Evolutionary conservation across 2,329 filamentous ascomycete genomes (phyloP).

Genomic region (Microsporum ferrugineum): DNA sequence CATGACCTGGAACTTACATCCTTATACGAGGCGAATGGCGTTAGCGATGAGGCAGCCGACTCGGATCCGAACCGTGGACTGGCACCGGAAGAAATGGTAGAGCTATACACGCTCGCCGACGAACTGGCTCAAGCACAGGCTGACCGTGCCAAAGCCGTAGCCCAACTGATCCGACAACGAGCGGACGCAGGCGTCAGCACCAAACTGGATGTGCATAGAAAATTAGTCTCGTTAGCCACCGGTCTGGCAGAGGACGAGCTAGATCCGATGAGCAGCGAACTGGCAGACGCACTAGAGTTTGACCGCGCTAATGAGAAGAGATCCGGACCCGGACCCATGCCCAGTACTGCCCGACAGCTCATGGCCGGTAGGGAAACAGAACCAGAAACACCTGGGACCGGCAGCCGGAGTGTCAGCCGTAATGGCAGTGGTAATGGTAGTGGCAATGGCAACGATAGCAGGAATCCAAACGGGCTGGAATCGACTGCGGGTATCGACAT

Average conservation of each 20-base stretch:
- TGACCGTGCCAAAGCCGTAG: slow-evolving; percentile 26
- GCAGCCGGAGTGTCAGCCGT: neutral
- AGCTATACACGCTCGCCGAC: slow-evolving; percentile 23
- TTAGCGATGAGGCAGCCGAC: neutral
- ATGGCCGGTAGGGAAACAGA: neutral
- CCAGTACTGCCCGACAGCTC: neutral
- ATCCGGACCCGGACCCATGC: neutral
- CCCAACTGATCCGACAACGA: slow-evolving; percentile 34
- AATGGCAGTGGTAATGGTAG: neutral
- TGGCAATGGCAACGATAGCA: neutral
- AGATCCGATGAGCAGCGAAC: slow-evolving; percentile 37
- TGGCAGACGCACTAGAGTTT: slow-evolving; percentile 36
- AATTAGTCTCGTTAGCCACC: slow-evolving; percentile 37
- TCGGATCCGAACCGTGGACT: slow-evolving; percentile 2
- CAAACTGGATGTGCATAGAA: slow-evolving; percentile 37
- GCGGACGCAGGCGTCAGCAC: slow-evolving; percentile 36
- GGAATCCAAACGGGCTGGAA: neutral
- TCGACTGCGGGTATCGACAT: neutral
- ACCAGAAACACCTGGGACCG: neutral
- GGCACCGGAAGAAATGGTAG: slow-evolving; percentile 22
- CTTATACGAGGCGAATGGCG: slow-evolving; percentile 17
- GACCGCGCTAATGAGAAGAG: slow-evolving; percentile 29
- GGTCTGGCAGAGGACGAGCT: slow-evolving; percentile 38
- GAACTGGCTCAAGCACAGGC: slow-evolving; percentile 26
- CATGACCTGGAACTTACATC: slow-evolving; percentile 30